Base-by-base conservation (phyloP, 2,329 filamentous ascomycete species). In the Alternaria sp. region DNA sequence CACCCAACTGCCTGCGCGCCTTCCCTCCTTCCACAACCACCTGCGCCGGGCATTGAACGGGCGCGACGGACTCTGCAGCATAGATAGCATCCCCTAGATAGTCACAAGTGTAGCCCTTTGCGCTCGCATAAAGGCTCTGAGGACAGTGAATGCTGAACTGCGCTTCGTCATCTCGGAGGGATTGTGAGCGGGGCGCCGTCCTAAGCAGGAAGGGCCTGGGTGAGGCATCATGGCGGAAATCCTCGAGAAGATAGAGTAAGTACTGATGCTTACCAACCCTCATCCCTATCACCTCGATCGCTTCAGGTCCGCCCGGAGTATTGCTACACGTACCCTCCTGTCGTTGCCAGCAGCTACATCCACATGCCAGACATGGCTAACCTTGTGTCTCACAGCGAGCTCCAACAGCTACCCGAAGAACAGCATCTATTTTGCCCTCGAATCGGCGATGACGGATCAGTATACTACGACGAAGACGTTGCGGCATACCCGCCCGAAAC, bases 381-480 rank as follows among this genome's bases (percentile, higher is more conserved):
- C 74, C 30, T 57, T 54, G 49, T 47, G 55, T 45, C 55, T 51
- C 57, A 47, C 52, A 82, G 80, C 52, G 73, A 81, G 64, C 77
- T 82, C 45, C 70, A 76, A 68, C 62, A 71, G 30, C 73, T 82
- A 9, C 75, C 80, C 46, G 71, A 74, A 43, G 77, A 80, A 5
- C 66, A 80, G 40, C 84, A 86, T 71, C 82, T 84, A 64, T 85
- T 85, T 70, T 86, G 84, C 68, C 83, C 84, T 15, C 80, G 83
- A 57, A 40, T 68, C 19, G 70, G 74, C 44, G 77, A 79, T 12
- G 79, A 81, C 44, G 63, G 65, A 13, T 67, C 69, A 19, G 63
- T 77, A 47, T 84, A 81, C 70, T 84, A 79, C 67, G 81, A 83
- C 60, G 83, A 85, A 74, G 83, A 85, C 61, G 63, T 81, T 28